Evolutionary conservation across 495 filamentous ascomycete species (phyloP), one percentile per base, ranked within the genome.

Genomic region (Aspergillus cavernicola): DNA sequence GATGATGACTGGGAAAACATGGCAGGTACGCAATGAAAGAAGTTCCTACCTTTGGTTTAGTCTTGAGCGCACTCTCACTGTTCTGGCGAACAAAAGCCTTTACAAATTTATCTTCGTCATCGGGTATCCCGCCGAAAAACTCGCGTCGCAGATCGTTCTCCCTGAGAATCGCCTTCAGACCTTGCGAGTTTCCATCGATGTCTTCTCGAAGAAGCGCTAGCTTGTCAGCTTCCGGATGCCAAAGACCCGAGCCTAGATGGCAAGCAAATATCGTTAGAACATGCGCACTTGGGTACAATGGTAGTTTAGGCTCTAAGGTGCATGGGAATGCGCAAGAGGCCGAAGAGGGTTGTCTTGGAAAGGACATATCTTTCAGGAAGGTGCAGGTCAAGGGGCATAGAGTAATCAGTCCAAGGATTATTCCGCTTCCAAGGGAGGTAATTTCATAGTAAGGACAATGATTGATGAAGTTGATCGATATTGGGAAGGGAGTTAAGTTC

Each of bases 161-260:
- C 45, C 69, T 76, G 42, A 96, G 69, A 1, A 88, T 79, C 10
- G 72, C 64, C 55, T 87, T 88, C 69, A 90, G 80, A 45, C 79
- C 76, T 43, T 77, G 64, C 23, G 88, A 82, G 40, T 83, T 78
- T 57, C 78, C 76, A 69, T 93, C 87, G 64, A 95, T 83, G 56
- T 85, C 86, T 35, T 77, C 74, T 58, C 90, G 84, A 61, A 96
- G 66, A 40, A 71, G 67, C n/a, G 75, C 76, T 6, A 92, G 66
- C 0, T 83, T 71, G 7, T 72, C 65, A 0, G 77, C 76, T 37
- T 87, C 86, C 8, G 89, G 89, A 52, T 83, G 76, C 87, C 87
- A 96, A 9, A 95, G 66, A 0, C 90, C 90, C 23, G 86, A 88
- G 40, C 87, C 90, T 73, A 82, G n/a, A n/a, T n/a, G 52, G 37